phyloP scores from a whole-genome alignment of 192 early-diverging fungal genomes.

The Geranomyces michiganensis region DNA sequence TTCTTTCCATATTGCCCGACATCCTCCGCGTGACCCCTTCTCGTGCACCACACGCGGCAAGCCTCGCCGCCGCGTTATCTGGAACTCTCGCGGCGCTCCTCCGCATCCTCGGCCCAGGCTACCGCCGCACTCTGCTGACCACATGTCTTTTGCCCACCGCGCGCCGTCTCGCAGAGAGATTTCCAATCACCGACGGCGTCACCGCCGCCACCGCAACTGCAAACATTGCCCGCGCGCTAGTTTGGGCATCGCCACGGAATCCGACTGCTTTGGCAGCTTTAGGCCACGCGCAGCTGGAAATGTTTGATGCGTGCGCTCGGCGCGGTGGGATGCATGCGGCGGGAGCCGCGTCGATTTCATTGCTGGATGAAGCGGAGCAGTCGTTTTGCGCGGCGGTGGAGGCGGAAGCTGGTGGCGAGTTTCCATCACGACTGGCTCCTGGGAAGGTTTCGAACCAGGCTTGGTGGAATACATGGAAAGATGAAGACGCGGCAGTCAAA shows the following conservation, averaged over 20 bases:
- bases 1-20: slow-evolving; percentile 31
- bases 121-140: neutral
- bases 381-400: slow-evolving; percentile 38
- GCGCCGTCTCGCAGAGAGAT: neutral
- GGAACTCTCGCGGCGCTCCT: neutral
- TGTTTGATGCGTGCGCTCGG: slow-evolving; percentile 18
- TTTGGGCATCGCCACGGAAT: slow-evolving; percentile 8
- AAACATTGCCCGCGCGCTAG: slow-evolving; percentile 22
- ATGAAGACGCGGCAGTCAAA: neutral
- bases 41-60: neutral
- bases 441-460: neutral
- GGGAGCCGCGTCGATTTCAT: neutral
- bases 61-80: neutral
- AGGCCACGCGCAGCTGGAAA: slow-evolving; percentile 32
- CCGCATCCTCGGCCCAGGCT: neutral
- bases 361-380: slow-evolving; percentile 36
- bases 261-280: slow-evolving; percentile 14
- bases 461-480: neutral
- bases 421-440: neutral
- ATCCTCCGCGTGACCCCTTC: neutral
- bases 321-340: neutral
- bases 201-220: neutral
- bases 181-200: neutral
- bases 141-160: neutral
- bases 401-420: slow-evolving; percentile 15